Evolutionary conservation across 495 filamentous ascomycete species (phyloP), one percentile per base, ranked within the genome.

Genomic region (Evernia prunastri): DNA sequence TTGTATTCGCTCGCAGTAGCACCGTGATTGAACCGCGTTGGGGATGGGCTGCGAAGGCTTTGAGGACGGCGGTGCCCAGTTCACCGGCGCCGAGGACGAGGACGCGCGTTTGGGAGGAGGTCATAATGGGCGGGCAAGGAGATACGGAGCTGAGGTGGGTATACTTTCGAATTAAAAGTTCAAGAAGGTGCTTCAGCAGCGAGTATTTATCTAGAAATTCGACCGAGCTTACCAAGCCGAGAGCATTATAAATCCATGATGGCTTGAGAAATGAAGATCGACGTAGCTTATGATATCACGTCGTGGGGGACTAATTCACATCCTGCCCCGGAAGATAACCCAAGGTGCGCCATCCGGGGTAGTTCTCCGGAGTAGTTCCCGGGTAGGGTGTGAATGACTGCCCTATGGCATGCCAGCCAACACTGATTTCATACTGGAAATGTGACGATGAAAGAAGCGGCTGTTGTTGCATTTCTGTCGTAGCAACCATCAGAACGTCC

Each of bases 81-180:
- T 87, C 84, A 59, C 84, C 85, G 45, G 80, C 80, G 60, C 85
- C 85, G 66, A 89, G 74, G 42, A 87, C 72, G 64, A 87, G 82
- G 68, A 86, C 82, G 33, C 57, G 49, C 3, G 5, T 36, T 31
- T 43, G 54, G 31, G 54, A n/a, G 27, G 54, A 43, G 18, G 42
- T 1, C 42, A 43, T 43, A 4, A 43, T 43, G 15, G 2, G 3
- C 5, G 42, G 18, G n/a, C 20, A 43, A 18, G 18, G 42, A 43
- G 42, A 43, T 4, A 3, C 4, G 42, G 8, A 43, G 42, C 3
- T 20, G 42, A 20, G 18, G 8, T n/a, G 42, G 42, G 42, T n/a
- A n/a, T 1, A 43, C 42, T 20, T 43, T n/a, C n/a, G 42, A 20
- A 18, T 15, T 20, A 20, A n/a, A n/a, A 20, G 4, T 2, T 43